phyloP scores from a whole-genome alignment of 2,329 filamentous ascomycete species.

The Westerdykella aurantiaca region DNA sequence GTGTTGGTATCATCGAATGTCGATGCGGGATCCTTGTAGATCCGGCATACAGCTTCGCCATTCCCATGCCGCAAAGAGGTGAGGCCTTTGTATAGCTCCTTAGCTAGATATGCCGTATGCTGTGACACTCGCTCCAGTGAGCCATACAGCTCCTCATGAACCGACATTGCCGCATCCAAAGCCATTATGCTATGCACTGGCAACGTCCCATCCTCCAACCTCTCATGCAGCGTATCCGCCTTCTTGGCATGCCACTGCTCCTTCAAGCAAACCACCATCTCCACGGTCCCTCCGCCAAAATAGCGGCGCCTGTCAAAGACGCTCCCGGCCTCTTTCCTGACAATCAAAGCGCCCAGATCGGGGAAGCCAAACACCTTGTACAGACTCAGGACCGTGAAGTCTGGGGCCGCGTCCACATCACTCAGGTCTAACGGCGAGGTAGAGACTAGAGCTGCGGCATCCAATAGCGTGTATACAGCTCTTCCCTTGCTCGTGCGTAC shows the following conservation, averaged over 20 bases:
- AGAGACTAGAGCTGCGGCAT: slow-evolving; percentile 75
- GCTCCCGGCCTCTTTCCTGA: slow-evolving; percentile 63
- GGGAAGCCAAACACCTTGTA: slow-evolving; percentile 99
- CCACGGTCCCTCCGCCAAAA: slow-evolving; percentile 92
- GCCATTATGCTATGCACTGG: slow-evolving; percentile 88
- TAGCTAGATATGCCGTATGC: slow-evolving; percentile 64
- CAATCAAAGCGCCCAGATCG: slow-evolving; percentile 77
- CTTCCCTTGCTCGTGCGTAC: slow-evolving; percentile 40
- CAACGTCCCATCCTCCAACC: slow-evolving; percentile 84
- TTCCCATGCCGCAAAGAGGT: slow-evolving; percentile 62
- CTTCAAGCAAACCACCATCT: slow-evolving; percentile 73
- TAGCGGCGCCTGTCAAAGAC: slow-evolving; percentile 65
- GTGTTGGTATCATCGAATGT: slow-evolving; percentile 41
- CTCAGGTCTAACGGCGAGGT: slow-evolving; percentile 71
- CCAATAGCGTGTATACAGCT: slow-evolving; percentile 64
- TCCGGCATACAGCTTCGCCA: slow-evolving; percentile 55
- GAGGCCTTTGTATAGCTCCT: slow-evolving; percentile 55
- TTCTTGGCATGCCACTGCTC: slow-evolving; percentile 82
- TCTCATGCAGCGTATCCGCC: slow-evolving; percentile 64
- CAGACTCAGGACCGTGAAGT: slow-evolving; percentile 82
- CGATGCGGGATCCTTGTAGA: slow-evolving; percentile 52
- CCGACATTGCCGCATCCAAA: slow-evolving; percentile 65
- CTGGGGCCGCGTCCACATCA: slow-evolving; percentile 57
- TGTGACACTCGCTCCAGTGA: slow-evolving; percentile 63
- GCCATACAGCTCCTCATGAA: slow-evolving; percentile 64